Conservation (phyloP, 2,329 filamentous ascomycete species). For the Colletotrichum sidae region DNA sequence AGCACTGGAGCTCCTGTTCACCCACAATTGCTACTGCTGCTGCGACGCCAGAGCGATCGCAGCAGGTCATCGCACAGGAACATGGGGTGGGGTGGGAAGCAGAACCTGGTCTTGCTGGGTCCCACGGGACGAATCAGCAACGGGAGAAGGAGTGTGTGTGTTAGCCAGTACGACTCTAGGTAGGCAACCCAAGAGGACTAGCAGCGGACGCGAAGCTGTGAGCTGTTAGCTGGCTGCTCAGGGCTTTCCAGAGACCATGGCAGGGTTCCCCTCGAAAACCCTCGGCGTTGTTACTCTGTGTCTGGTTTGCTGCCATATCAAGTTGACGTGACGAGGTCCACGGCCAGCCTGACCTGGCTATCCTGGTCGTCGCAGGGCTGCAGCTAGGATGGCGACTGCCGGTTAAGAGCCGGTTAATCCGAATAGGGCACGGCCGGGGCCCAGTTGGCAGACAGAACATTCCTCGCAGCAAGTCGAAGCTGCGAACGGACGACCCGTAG, state of each 20-base stretch:
- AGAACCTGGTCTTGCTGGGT: conserved; percentile 9
- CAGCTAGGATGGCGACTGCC: conserved; percentile 11
- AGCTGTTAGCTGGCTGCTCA: conserved; percentile 8
- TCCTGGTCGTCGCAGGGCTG: conserved; percentile 25
- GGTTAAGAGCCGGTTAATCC: conserved; percentile 33
- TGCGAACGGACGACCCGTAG: too few species aligned
- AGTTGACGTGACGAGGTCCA: conserved; percentile 36
- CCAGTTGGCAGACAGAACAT: neutral
- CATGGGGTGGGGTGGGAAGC: conserved; percentile 25
- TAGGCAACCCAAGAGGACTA: neutral
- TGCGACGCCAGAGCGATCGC: conserved; percentile 24
- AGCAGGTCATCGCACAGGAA: conserved; percentile 36
- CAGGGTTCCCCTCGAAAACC: conserved; percentile 29
- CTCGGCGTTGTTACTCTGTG: conserved; percentile 1
- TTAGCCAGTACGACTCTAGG: conserved; percentile 5
- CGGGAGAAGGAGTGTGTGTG: conserved; percentile 23
- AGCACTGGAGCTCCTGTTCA: conserved; percentile 16
- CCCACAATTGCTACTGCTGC: conserved; percentile 6
- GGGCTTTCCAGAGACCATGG: neutral
- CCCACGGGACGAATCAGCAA: conserved; percentile 35
- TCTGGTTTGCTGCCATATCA: conserved; percentile 32
- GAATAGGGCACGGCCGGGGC: neutral
- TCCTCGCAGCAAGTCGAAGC: too few species aligned
- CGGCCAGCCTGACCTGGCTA: conserved; percentile 9
- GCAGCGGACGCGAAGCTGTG: conserved; percentile 17